Conservation (phyloP, 2,329 filamentous ascomycete genomes). For the Cytospora schulzeri region DNA sequence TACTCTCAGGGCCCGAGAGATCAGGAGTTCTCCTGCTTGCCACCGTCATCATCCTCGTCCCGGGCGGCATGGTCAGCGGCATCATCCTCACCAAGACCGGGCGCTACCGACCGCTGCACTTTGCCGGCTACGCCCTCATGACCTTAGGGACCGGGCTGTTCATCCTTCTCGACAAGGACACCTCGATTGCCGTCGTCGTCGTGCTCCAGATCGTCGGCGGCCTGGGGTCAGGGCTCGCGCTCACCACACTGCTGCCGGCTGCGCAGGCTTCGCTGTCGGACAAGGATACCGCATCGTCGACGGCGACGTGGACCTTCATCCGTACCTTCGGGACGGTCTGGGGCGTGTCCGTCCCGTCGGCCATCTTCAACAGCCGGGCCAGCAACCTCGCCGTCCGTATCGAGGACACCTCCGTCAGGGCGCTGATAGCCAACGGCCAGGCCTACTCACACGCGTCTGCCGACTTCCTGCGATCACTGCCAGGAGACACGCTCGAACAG, state of each 20-base stretch:
- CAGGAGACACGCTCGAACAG: background rate
- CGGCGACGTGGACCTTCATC: constrained; percentile 40
- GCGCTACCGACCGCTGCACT: constrained; percentile 2
- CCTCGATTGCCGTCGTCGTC: constrained; percentile 42
- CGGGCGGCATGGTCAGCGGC: background rate
- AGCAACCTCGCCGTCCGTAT: background rate
- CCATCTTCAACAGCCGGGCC: constrained; percentile 36
- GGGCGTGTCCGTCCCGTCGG: constrained; percentile 41
- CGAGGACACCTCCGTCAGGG: background rate
- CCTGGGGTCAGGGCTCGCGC: constrained; percentile 34
- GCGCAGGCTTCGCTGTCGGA: constrained; percentile 38
- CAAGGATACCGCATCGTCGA: constrained; percentile 34
- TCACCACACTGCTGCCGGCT: constrained; percentile 40
- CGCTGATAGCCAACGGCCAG: background rate
- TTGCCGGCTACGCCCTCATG: background rate
- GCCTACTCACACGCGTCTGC: background rate
- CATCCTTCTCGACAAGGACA: constrained; percentile 38
- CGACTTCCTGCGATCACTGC: too few species aligned
- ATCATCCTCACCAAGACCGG: constrained; percentile 8
- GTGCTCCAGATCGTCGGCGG: constrained; percentile 43
- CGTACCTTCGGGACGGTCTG: constrained; percentile 43
- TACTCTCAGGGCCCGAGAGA: constrained; percentile 31
- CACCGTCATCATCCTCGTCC: constrained; percentile 10
- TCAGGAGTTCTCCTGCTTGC: constrained; percentile 35
- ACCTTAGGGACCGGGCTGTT: constrained; percentile 31